Conservation (phyloP, 768 basidiomycete species). For the Coprinopsis sp. region DNA sequence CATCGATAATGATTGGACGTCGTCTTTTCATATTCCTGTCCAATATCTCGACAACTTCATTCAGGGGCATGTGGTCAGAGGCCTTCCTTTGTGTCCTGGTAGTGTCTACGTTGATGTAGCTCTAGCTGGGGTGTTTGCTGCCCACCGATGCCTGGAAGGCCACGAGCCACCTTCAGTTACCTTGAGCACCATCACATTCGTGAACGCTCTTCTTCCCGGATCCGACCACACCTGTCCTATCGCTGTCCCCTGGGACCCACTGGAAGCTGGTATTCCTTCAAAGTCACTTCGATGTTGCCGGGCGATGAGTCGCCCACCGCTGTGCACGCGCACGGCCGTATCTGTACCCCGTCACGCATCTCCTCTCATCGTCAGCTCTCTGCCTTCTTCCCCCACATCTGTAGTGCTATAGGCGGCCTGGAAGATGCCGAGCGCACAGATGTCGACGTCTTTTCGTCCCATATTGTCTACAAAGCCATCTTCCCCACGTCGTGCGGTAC, state of each 20-base stretch:
- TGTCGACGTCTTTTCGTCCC: conserved; percentile 45
- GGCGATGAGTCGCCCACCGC: too few species aligned
- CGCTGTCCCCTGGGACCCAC: neutral
- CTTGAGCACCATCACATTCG: conserved; percentile 43
- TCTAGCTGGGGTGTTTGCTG: conserved; percentile 46
- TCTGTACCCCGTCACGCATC: neutral
- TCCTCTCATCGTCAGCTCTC: neutral
- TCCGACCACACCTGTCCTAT: neutral
- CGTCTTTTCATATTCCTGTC: conserved; percentile 54
- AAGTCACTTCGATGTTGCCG: too few species aligned
- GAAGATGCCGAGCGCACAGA: conserved; percentile 10
- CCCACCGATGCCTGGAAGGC: conserved; percentile 31
- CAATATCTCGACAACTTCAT: conserved; percentile 39
- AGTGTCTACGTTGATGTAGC: conserved; percentile 46
- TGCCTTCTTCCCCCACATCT: conserved; percentile 29
- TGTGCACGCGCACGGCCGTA: too few species aligned
- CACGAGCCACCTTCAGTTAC: conserved; percentile 29
- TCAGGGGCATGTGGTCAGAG: conserved; percentile 54
- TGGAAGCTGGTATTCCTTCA: too few species aligned
- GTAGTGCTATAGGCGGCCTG: conserved; percentile 29
- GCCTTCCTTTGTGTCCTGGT: conserved; percentile 56
- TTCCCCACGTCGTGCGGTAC: conserved; percentile 71
- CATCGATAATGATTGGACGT: conserved; percentile 27
- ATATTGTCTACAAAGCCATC: conserved; percentile 58
- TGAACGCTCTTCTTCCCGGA: conserved; percentile 48